phyloP scores from a whole-genome alignment of 257 asterid genomes.

The Primulina huaijiensis region DNA sequence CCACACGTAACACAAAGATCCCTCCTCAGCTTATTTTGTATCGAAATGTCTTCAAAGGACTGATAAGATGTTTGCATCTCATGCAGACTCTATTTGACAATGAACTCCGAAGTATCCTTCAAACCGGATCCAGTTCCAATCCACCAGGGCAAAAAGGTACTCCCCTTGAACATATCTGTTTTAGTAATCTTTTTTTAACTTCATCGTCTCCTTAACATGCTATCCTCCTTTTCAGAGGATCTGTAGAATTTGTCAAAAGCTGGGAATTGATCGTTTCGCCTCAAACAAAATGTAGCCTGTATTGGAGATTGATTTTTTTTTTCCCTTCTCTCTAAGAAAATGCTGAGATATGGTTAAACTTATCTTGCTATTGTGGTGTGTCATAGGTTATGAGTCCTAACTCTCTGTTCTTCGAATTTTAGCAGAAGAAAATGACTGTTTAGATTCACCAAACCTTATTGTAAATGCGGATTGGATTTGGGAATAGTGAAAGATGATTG shows the following conservation, averaged over 20 bases:
- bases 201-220: background rate
- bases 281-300: slow-evolving; percentile 27
- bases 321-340: slow-evolving; percentile 19
- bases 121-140: slow-evolving; percentile 65
- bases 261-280: slow-evolving; percentile 18
- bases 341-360: slow-evolving; percentile 29
- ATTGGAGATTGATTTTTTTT: slow-evolving; percentile 36
- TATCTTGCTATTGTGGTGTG: slow-evolving; percentile 36
- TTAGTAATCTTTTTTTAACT: background rate
- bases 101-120: slow-evolving; percentile 64
- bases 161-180: background rate
- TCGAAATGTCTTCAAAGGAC: background rate
- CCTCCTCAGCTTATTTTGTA: background rate
- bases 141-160: slow-evolving; percentile 69
- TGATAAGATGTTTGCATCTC: slow-evolving; percentile 1
- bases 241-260: slow-evolving; percentile 31
- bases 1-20: slow-evolving; percentile 52
- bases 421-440: slow-evolving; percentile 64
- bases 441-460: slow-evolving; percentile 33
- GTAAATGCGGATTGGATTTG: slow-evolving; percentile 42
- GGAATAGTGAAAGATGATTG: slow-evolving; percentile 39
- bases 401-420: slow-evolving; percentile 76
- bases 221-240: slow-evolving; percentile 44
- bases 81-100: slow-evolving; percentile 60
- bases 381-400: slow-evolving; percentile 55